Conservation (phyloP, 208 protist species). For the Angomonas ambiguus region DNA sequence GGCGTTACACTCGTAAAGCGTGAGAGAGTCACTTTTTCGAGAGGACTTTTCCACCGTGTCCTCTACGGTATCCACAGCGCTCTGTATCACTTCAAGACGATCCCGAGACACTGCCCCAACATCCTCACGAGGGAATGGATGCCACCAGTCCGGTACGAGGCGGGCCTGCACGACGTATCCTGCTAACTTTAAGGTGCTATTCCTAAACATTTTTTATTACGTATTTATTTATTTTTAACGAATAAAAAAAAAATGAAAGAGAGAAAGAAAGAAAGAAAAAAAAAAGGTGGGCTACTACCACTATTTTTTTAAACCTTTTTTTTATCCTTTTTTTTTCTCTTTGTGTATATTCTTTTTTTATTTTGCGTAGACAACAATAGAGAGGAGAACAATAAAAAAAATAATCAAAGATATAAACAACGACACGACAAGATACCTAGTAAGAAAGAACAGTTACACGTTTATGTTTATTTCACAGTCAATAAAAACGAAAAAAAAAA, state of each 20-base stretch:
- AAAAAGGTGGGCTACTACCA: background rate
- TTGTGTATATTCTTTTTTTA: background rate
- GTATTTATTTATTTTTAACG: background rate
- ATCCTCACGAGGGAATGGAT: constrained; percentile 70
- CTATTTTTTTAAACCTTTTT: background rate
- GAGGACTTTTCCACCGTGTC: background rate
- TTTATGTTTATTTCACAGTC: too few relatives aligned
- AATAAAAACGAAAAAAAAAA: too few relatives aligned
- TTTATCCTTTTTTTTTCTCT: background rate
- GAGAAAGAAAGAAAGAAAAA: background rate
- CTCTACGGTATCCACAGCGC: background rate
- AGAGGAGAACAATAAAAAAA: constrained; percentile 13
- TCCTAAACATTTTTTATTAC: background rate
- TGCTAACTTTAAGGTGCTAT: background rate
- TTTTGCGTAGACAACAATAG: constrained; percentile 2
- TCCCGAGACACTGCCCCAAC: constrained; percentile 40
- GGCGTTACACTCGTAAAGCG: constrained; percentile 60
- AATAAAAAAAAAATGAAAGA: background rate
- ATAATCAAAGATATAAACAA: constrained; percentile 2
- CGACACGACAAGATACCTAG: too few relatives aligned
- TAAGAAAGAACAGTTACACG: too few relatives aligned
- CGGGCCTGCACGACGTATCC: constrained; percentile 58
- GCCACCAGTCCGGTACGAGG: constrained; percentile 79
- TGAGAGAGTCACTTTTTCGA: constrained; percentile 8
- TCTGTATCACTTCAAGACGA: constrained; percentile 31